phyloP scores from a whole-genome alignment of 2,329 filamentous ascomycete species.

The Xylariaceae sp. region DNA sequence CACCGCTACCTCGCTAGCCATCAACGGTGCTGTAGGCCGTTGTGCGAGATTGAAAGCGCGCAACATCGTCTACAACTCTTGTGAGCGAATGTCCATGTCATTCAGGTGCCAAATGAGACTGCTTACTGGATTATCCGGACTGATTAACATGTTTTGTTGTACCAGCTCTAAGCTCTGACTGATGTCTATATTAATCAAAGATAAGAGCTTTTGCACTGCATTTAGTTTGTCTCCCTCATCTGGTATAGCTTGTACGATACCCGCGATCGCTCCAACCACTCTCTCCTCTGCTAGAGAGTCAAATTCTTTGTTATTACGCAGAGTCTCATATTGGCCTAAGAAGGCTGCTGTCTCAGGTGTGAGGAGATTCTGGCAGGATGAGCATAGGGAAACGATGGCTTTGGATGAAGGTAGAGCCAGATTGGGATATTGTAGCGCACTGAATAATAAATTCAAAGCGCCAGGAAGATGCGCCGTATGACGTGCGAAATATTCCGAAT shows the following conservation, averaged over 20 bases:
- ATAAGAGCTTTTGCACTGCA: slow-evolving; percentile 55
- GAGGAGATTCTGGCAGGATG: slow-evolving; percentile 67
- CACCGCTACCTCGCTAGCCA: slow-evolving; percentile 40
- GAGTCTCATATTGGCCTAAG: slow-evolving; percentile 65
- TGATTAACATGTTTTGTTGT: slow-evolving; percentile 21
- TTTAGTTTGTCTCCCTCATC: slow-evolving; percentile 51
- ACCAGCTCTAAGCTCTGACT: slow-evolving; percentile 36
- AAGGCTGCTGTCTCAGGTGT: slow-evolving; percentile 65
- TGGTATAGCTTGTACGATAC: slow-evolving; percentile 68
- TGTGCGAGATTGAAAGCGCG: slow-evolving; percentile 28
- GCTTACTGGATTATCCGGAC: slow-evolving; percentile 26
- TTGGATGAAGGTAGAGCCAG: slow-evolving; percentile 67
- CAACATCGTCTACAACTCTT: slow-evolving; percentile 22
- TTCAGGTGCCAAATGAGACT: slow-evolving; percentile 6
- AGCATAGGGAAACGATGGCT: slow-evolving; percentile 71
- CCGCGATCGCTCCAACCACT: slow-evolving; percentile 69
- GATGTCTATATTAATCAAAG: slow-evolving; percentile 61
- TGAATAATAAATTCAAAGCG: slow-evolving; percentile 71
- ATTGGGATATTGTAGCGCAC: slow-evolving; percentile 57
- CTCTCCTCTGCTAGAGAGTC: slow-evolving; percentile 69
- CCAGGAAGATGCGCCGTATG: slow-evolving; percentile 64
- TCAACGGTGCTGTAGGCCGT: slow-evolving; percentile 20
- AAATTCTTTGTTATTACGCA: slow-evolving; percentile 55
- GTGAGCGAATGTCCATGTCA: slow-evolving; percentile 22
- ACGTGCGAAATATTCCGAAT: slow-evolving; percentile 72